Evolutionary conservation across 2,329 filamentous ascomycete species (phyloP).

Genomic region (Xylaria sp.): DNA sequence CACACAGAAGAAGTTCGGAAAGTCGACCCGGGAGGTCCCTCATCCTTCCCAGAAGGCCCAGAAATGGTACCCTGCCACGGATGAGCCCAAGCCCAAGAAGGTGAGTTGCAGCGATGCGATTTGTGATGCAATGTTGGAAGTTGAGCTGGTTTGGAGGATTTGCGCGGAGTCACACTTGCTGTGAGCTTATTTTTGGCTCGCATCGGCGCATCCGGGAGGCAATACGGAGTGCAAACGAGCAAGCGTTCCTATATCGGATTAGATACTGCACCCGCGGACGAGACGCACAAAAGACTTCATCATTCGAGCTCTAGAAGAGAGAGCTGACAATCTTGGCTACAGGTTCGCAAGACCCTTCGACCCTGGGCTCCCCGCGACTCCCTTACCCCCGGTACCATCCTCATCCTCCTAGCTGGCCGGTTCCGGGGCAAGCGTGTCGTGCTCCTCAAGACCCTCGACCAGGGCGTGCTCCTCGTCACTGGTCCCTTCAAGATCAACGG

Average conservation of each 20-base stretch:
- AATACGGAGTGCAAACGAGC: slow-evolving; percentile 1
- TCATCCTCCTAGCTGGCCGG: slow-evolving; percentile 98
- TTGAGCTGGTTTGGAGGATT: not conserved
- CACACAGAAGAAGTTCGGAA: slow-evolving; percentile 93
- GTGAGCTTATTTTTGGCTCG: not conserved
- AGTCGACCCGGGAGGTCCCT: slow-evolving; percentile 92
- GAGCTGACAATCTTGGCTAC: slow-evolving; percentile 43
- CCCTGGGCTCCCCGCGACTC: slow-evolving; percentile 87
- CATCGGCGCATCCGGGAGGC: slow-evolving; percentile 3
- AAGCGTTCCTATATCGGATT: slow-evolving; percentile 34
- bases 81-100: slow-evolving; percentile 90
- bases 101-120: slow-evolving; percentile 70
- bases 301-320: slow-evolving; percentile 9
- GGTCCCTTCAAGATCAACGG: slow-evolving; percentile 99
- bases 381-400: slow-evolving; percentile 92
- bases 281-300: slow-evolving; percentile 3
- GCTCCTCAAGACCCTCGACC: slow-evolving; percentile 96
- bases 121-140: slow-evolving; percentile 29
- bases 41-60: slow-evolving; percentile 89
- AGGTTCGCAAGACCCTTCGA: slow-evolving; percentile 96
- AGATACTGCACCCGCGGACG: slow-evolving; percentile 10
- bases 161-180: slow-evolving; percentile 15
- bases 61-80: slow-evolving; percentile 99
- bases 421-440: slow-evolving; percentile 99
- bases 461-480: slow-evolving; percentile 98